Percentiles rank a stretch among this genome's conserved stretches.
Conservation (phyloP, 1,284 basidiomycete species). For the Clitocybe nebularis region DNA sequence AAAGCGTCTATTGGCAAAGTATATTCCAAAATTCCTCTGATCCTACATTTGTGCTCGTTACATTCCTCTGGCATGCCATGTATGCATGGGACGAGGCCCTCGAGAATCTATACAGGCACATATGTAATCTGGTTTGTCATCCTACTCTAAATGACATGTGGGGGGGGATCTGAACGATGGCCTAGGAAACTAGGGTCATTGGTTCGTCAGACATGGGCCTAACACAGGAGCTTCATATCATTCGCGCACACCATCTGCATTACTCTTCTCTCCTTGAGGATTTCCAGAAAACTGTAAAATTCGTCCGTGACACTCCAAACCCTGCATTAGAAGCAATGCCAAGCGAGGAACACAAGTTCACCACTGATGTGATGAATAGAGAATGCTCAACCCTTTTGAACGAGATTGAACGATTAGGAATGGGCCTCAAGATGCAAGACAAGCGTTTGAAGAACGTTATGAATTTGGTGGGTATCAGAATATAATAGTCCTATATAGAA, state of each 20-base stretch:
- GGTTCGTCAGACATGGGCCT: conserved; percentile 27
- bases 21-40: conserved; percentile 39
- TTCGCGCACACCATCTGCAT: conserved; percentile 45
- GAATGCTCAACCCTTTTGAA: conserved; percentile 28
- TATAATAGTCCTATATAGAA: too few species aligned
- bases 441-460: conserved; percentile 44
- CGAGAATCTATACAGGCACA: conserved; percentile 41
- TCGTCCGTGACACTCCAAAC: conserved; percentile 34
- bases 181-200: conserved; percentile 35
- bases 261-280: conserved; percentile 40
- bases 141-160: too few species aligned
- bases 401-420: conserved; percentile 39
- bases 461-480: conserved; percentile 35
- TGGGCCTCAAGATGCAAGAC: conserved; percentile 35
- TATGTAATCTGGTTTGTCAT: conserved; percentile 34
- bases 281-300: conserved; percentile 39
- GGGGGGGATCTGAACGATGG: background rate
- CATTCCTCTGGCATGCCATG: conserved; percentile 46
- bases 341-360: conserved; percentile 16
- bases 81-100: conserved; percentile 52
- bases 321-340: conserved; percentile 30
- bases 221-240: conserved; percentile 40
- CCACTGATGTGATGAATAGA: conserved; percentile 19
- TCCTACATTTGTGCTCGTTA: conserved; percentile 44
- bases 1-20: conserved; percentile 48